A percentile compares a stretch with the other conserved stretches of the same genome.
Evolutionary conservation across 441 rosid species (phyloP).

Genomic region (Kokia cookei): DNA sequence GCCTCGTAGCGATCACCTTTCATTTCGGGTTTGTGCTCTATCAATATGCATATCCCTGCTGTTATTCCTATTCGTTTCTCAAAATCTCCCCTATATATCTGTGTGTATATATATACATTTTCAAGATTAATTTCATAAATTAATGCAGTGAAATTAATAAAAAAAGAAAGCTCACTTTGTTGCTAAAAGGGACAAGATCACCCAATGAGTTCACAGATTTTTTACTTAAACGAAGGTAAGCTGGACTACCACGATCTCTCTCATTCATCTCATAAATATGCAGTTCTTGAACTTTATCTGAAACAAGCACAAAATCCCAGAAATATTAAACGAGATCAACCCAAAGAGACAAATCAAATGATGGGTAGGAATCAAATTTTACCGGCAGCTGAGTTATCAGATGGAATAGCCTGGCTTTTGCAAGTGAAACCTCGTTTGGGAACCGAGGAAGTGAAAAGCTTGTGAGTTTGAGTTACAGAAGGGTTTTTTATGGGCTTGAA

Average conservation of each 20-base stretch:
- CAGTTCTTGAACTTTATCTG: slow-evolving; percentile 65
- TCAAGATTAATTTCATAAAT: not conserved
- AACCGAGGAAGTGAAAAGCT: slow-evolving; percentile 5
- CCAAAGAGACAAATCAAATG: not conserved
- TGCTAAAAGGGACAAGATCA: slow-evolving; percentile 85
- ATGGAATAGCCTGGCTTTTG: slow-evolving; percentile 32
- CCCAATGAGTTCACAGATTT: slow-evolving; percentile 67
- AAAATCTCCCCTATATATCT: slow-evolving; percentile 67
- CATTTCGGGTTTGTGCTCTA: slow-evolving; percentile 63
- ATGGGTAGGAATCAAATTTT: slow-evolving; percentile 10
- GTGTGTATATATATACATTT: not conserved
- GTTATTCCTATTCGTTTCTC: slow-evolving; percentile 71
- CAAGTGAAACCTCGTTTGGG: slow-evolving; percentile 39
- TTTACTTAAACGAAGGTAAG: slow-evolving; percentile 63
- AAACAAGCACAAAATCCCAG: not conserved
- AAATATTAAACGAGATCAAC: not conserved
- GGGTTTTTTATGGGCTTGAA: slow-evolving; percentile 19
- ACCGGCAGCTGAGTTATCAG: slow-evolving; percentile 25
- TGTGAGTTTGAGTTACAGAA: slow-evolving; percentile 12
- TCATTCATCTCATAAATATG: slow-evolving; percentile 77
- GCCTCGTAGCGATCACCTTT: slow-evolving; percentile 86
- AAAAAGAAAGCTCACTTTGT: slow-evolving; percentile 39
- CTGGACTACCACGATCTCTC: slow-evolving; percentile 80
- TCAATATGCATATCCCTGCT: slow-evolving; percentile 57
- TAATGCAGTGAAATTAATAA: not conserved